These are phyloP conservation scores for Kwoniella europaea DNA, from an alignment of 768 basidiomycete species.

Conservation along the genomic window DNA sequence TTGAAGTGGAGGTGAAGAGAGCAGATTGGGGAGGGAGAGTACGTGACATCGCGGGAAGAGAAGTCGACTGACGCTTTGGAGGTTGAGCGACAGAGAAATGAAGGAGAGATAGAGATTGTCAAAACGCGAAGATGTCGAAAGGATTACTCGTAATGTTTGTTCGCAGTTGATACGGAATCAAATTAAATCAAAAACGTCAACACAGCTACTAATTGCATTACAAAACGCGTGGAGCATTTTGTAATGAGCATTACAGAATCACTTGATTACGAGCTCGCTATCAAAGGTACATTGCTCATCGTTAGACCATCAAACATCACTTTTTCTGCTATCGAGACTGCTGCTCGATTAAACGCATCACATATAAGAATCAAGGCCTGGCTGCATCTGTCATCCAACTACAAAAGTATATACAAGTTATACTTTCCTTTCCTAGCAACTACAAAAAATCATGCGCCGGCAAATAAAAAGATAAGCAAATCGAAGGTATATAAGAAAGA, in stretches of 20 bases:
- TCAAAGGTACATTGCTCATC: background rate
- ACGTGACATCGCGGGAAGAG: slow-evolving; percentile 11
- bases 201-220: background rate
- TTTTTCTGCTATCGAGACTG: too few species aligned
- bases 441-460: slow-evolving; percentile 16
- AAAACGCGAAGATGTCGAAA: background rate
- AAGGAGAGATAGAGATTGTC: background rate
- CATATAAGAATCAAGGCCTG: slow-evolving; percentile 20
- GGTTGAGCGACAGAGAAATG: background rate
- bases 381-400: slow-evolving; percentile 20
- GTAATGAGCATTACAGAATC: slow-evolving; percentile 7
- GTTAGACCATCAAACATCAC: background rate
- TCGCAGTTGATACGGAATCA: background rate
- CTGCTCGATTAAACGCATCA: background rate
- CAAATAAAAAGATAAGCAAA: slow-evolving; percentile 29
- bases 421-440: background rate
- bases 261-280: slow-evolving; percentile 13
- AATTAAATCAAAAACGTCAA: background rate
- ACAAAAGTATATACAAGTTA: slow-evolving; percentile 3
- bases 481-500: slow-evolving; percentile 18
- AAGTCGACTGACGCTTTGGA: background rate
- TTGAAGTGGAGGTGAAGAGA: slow-evolving; percentile 8
- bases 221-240: background rate
- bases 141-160: background rate
- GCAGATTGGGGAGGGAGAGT: slow-evolving; percentile 8